Base-by-base conservation (phyloP, 1,284 basidiomycete species). In the Bjerkandera adusta region DNA sequence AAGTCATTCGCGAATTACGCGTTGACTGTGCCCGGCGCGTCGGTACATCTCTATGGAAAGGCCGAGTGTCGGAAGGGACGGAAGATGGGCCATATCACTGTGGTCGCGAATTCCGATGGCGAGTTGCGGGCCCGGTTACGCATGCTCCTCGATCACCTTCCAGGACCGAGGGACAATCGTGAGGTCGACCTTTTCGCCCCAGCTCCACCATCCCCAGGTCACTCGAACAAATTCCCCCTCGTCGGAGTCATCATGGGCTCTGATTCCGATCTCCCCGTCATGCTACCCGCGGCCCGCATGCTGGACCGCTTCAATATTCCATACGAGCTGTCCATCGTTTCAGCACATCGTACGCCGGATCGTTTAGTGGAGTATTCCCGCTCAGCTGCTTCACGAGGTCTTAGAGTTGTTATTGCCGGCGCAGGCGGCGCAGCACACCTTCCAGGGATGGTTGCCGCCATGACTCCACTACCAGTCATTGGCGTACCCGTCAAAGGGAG, bases 191-290 rank as follows among this genome's bases (percentile, higher is more conserved):
- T 66, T 0, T 79, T 85, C 59, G 76, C 84, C 0, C 79, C 88
- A 0, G 50, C 63, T 1, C 54, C 69, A 1, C 69, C 71, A 18
- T 37, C 54, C 4, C 63, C 70, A 2, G 78, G 81, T 5, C 69
- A 75, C 58, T 79, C 89, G 4, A 79, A 89, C 60, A 63, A 71
- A 0, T 74, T 83, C 45, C 94, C 96, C 4, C 76, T 98, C 7
- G 91, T 98, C 0, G 90, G 92, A 1, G 81, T 99, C 56, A 94
- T 99, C 66, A 99, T 99, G 97, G 96, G 96, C 35, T 97, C 93
- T 5, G 97, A 99, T 68, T 97, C 93, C n/a, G 96, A 99, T 64
- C 72, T 99, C 27, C 90, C 92, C 2, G 84, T 87, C 15, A 97
- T 99, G 89, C 79, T 92, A 8, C 85, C 92, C 4, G 92, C 92